These are phyloP conservation scores for Protomyces inouyei DNA, from an alignment of 1,139 yeast species.

Conservation along the genomic window DNA sequence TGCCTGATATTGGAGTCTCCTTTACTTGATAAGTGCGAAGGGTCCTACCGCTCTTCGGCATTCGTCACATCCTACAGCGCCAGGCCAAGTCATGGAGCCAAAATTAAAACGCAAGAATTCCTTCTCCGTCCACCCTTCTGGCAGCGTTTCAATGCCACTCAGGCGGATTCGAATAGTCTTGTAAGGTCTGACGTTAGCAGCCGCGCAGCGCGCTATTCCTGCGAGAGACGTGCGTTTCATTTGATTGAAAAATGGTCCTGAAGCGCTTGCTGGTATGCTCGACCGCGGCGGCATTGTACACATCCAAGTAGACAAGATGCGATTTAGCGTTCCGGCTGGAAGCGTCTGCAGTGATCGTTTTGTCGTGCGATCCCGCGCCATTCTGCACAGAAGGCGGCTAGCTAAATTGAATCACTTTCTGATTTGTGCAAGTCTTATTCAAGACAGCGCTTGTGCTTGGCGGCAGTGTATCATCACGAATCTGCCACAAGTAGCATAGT, in stretches of 20 bases:
- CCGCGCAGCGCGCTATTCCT: not conserved
- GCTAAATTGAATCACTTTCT: no score
- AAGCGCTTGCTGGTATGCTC: not conserved
- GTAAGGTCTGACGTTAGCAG: not conserved
- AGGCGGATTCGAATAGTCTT: not conserved
- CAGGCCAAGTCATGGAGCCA: no score
- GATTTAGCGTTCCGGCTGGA: constrained; percentile 44
- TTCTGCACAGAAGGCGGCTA: constrained; percentile 24
- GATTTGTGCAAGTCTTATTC: no score
- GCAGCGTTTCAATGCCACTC: not conserved
- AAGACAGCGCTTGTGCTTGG: no score
- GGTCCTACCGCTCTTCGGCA: no score
- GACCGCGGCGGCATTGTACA: not conserved
- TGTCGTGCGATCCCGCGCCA: constrained; percentile 42
- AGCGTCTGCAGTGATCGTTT: constrained; percentile 45
- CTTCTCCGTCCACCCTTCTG: not conserved
- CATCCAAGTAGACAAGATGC: constrained; percentile 44
- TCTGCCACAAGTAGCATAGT: no score
- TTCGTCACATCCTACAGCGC: no score
- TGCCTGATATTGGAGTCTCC: no score
- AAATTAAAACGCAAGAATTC: no score
- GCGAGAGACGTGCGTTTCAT: not conserved
- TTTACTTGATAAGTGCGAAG: no score
- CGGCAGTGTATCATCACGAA: no score
- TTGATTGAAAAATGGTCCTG: not conserved